Percentiles rank a stretch among this genome's conserved stretches.
Evolutionary conservation across 768 basidiomycete species (phyloP).

Genomic region (Boletellus ananiceps): DNA sequence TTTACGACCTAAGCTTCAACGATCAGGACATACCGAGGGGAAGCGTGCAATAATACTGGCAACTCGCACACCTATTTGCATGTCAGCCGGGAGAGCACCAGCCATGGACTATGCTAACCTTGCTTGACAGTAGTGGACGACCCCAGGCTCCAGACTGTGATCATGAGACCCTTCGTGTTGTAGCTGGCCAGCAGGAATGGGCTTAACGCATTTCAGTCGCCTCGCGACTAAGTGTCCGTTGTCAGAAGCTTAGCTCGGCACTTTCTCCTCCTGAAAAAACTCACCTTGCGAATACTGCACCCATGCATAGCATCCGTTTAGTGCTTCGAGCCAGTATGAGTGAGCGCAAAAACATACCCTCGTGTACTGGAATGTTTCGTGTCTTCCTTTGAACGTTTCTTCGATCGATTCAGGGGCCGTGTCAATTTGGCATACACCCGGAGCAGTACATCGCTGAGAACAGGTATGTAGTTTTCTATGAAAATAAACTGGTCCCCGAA

Average conservation of each 20-base stretch:
- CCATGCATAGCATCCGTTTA: not conserved
- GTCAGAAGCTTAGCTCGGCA: not conserved
- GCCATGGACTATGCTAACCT: conserved; percentile 27
- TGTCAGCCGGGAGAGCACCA: conserved; percentile 1
- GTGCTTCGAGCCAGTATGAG: not conserved
- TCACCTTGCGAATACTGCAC: conserved; percentile 52
- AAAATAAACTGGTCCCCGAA: conserved; percentile 3
- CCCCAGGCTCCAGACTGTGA: conserved; percentile 40
- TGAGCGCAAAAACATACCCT: conserved; percentile 36
- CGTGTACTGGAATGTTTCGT: conserved; percentile 60
- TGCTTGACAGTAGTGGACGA: conserved; percentile 51
- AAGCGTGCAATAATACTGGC: conserved; percentile 55
- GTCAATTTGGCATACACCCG: conserved; percentile 55
- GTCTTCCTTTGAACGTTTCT: conserved; percentile 54
- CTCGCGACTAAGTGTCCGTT: conserved; percentile 36
- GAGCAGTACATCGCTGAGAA: conserved; percentile 36
- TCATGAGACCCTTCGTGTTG: conserved; percentile 45
- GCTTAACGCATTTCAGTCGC: conserved; percentile 46
- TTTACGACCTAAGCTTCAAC: not conserved
- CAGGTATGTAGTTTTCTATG: conserved; percentile 48
- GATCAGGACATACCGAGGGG: conserved; percentile 38
- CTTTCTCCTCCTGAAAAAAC: not conserved
- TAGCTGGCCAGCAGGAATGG: conserved; percentile 39
- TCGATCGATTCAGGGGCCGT: conserved; percentile 53
- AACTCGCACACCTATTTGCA: conserved; percentile 42